Base-by-base conservation (phyloP, 805 yeast species). In the Brettanomyces sp. region DNA sequence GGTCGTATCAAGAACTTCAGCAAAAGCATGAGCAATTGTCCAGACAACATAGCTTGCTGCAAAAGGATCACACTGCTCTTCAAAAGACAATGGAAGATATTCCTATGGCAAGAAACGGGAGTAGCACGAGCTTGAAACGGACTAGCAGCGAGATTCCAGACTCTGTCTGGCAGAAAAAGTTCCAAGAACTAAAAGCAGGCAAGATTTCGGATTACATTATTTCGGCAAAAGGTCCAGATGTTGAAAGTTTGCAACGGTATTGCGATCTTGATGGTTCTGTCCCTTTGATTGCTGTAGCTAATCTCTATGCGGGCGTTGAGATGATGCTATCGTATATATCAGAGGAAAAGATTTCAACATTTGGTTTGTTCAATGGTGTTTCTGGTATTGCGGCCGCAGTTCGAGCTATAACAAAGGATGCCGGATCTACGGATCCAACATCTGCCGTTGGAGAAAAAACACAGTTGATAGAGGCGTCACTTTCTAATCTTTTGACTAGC, bases 401-500 rank as follows among this genome's bases (percentile, higher is more conserved):
- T 4, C 72, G 70, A 55, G 32, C 36, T 2, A 48, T 62, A 13
- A 66, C 64, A 38, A 59, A 67, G 37, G 68, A 72, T 1, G 56
- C 62, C 4, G 40, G 11, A 11, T 65, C 65, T 24, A 62, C 66
- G 6, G 66, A 61, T 9, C 42, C 42, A 18, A 43, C 39, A 13
- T 46, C 47, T 12, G 47, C 43, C 7, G 45, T 56, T 7, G 59
- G 45, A 56, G 69, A 47, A 69, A 75, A 48, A 64, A 69, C 57
- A 62, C 44, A 36, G 33, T 32, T 42, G 22, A 69, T 85, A 4
- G 76, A 82, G 46, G 82, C 83, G 40, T 73, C 91, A 1, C 74
- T 85, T 23, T 78, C 89, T 14, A 88, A 84, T 62, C 76, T 81
- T 0, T 77, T 91, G 38, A 80, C 95, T 3, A 73, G 88, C 1